Base-by-base conservation (phyloP, 1,284 basidiomycete species). In the Phylloboletellus chloephorus region DNA sequence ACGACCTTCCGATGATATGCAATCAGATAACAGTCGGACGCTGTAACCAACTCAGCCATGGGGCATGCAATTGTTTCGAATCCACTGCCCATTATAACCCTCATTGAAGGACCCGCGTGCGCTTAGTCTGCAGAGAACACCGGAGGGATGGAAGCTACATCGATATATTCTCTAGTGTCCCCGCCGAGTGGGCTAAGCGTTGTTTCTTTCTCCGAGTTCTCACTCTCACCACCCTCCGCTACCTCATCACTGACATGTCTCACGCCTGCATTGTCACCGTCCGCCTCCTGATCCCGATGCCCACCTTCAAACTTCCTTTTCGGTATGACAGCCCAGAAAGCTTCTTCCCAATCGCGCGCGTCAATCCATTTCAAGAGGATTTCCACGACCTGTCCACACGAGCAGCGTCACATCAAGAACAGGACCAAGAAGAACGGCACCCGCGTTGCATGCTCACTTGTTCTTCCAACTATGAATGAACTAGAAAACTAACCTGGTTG, bases 281-380 rank as follows among this genome's bases (percentile, higher is more conserved):
- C 4, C 31, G 12, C n/a, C 31, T 35, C 15, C 28, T 46, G 43
- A 19, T 31, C 31, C 29, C 16, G 44, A 11, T 5, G 6, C 16
- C 22, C 39, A 25, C 43, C 48, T 45, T 62, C 55, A 53, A 92
- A 91, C 65, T 98, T 98, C 34, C 94, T 75, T 56, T 83, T 83
- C 0, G 94, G 94, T 48, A 98, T 87, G 34, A 94, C 88, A 11
- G 79, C 71, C 59, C 86, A 79, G 41, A 98, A 74, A 0, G 92
- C 88, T 39, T 79, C 65, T 56, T 85, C 79, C 92, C 92, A 97
- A 52, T 87, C 73, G 47, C 75, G 73, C 9, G 78, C 79, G 52
- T 86, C 82, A n/a, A 85, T 75, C 87, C 92, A 98, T 51, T 85
- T 82, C 7, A 93, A 64, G 43, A 98, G 72, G 52, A 98, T 97